Evolutionary conservation across 2,329 filamentous ascomycete genomes (phyloP).

Genomic region (Phialophora expanda): DNA sequence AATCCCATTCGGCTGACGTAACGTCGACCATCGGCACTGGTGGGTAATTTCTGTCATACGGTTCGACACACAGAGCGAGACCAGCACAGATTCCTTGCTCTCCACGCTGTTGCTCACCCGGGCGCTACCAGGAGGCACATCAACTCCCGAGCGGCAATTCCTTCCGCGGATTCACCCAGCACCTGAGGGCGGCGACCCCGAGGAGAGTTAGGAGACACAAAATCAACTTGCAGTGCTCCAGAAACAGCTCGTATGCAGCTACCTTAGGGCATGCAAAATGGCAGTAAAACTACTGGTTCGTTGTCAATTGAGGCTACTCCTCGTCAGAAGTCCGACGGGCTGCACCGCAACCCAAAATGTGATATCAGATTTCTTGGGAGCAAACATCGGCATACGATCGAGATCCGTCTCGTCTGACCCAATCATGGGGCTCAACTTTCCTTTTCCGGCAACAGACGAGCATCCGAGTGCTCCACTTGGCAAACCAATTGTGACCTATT

Average conservation of each 20-base stretch:
- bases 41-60: background rate
- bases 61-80: background rate
- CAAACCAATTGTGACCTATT: conserved; percentile 1
- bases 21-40: background rate
- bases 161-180: background rate
- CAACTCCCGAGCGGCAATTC: background rate
- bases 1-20: conserved; percentile 1
- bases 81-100: background rate
- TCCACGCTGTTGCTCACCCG: background rate
- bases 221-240: background rate
- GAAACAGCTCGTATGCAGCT: background rate
- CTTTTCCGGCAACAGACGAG: background rate
- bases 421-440: conserved; percentile 12
- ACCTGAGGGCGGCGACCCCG: background rate
- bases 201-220: background rate
- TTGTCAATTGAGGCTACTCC: background rate
- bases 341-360: conserved; percentile 6
- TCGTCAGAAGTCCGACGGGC: conserved; percentile 8
- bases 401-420: conserved; percentile 8
- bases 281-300: background rate
- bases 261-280: background rate
- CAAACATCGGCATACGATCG: conserved; percentile 7
- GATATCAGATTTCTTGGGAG: conserved; percentile 15
- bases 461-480: background rate
- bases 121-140: background rate